Evolutionary conservation across 257 asterid species (phyloP).

Genomic region (Linaria vulgaris): DNA sequence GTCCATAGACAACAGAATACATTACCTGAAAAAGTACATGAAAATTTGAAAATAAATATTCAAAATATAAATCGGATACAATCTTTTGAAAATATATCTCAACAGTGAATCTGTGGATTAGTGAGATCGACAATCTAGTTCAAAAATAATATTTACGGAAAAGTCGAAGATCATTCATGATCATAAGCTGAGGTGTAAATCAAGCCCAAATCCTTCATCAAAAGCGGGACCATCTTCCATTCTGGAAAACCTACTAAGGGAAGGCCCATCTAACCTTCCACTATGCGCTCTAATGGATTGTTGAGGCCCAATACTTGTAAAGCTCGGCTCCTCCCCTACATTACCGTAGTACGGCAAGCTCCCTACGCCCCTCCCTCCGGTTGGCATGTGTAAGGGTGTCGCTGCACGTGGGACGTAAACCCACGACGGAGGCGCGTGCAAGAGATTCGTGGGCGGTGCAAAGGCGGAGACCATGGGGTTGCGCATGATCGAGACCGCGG

Average conservation of each 20-base stretch:
- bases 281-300: slow-evolving; percentile 52
- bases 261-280: slow-evolving; percentile 67
- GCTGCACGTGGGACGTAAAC: slow-evolving; percentile 61
- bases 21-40: no score
- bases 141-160: no score
- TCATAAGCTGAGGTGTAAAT: slow-evolving; percentile 80
- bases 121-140: no score
- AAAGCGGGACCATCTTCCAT: slow-evolving; percentile 54
- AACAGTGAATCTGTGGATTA: no score
- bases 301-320: slow-evolving; percentile 27
- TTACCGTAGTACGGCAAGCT: slow-evolving; percentile 44
- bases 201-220: slow-evolving; percentile 77
- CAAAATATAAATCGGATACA: no score
- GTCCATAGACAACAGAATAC: no score
- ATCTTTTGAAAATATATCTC: no score
- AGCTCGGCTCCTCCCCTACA: slow-evolving; percentile 52
- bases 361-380: slow-evolving; percentile 56
- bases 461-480: slow-evolving; percentile 89
- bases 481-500: slow-evolving; percentile 85
- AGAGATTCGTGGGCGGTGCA: slow-evolving; percentile 76
- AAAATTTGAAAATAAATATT: no score
- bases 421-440: slow-evolving; percentile 63
- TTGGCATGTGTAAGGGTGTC: slow-evolving; percentile 69
- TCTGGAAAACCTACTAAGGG: slow-evolving; percentile 65
- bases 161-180: no score